Base-by-base conservation (phyloP, 192 early-diverging fungal genomes). In the Coemansia sp. region DNA sequence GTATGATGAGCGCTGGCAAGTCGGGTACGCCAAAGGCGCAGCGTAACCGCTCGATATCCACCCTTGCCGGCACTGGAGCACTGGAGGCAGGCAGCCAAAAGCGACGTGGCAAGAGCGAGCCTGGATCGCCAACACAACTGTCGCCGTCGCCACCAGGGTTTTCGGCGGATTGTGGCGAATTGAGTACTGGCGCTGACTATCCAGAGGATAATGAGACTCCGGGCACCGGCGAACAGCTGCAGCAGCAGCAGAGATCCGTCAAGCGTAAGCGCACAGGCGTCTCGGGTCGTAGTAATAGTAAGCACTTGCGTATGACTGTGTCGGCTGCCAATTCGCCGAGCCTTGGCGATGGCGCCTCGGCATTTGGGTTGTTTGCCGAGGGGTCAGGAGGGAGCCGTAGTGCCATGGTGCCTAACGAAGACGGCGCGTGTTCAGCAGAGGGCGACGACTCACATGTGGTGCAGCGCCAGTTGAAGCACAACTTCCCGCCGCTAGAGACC, bases 301-400 rank as follows among this genome's bases (percentile, higher is more conserved):
- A 78, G 71, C 70, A 66, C 53, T 62, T 71, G 61, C 72, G 77
- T 4, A 68, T 76, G 74, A 46, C 74, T 0, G 74, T 71, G 2
- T 82, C 79, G 11, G 74, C 74, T 2, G 66, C 70, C 49, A 82
- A 70, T 21, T 82, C 79, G 44, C 79, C 79, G 47, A 68, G 60
- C 38, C 55, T 82, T 19, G 67, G 58, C 38, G 50, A 72, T 8
- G 33, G 40, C 17, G 30, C 59, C 49, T 49, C 47, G 47, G 42
- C 49, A 9, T 72, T 75, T 57, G 64, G 44, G 16, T 21, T 35
- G 43, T 46, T 58, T 55, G 64, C 17, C 37, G 73, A 64, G 21
- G 28, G 33, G 7, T 39, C 61, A 13, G 53, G 62, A 32, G 55
- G 55, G 19, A 21, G 47, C 47, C 47, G 47, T 21, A 49, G 47